Evolutionary conservation across 768 basidiomycete species (phyloP).

Genomic region (Dioszegia aurantiaca): DNA sequence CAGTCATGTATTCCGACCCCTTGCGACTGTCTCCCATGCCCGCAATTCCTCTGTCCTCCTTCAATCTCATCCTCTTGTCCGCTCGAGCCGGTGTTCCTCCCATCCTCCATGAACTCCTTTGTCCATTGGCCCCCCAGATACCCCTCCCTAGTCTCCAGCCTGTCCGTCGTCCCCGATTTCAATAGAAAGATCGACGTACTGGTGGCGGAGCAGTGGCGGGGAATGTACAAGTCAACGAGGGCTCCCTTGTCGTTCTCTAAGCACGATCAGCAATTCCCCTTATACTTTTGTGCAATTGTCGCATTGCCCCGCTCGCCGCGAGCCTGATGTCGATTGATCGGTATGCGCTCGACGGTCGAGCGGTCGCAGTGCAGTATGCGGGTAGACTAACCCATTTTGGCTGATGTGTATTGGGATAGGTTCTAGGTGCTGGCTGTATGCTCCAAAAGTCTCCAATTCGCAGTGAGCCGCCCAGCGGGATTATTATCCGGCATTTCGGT

Average conservation of each 20-base stretch:
- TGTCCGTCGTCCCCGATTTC: background rate
- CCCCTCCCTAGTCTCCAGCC: background rate
- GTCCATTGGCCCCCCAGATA: no score
- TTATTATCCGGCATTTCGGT: background rate
- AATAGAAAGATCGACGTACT: constrained; percentile 63
- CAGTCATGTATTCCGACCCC: background rate
- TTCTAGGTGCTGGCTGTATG: constrained; percentile 7
- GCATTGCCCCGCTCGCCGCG: no score
- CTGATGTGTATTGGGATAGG: constrained; percentile 27
- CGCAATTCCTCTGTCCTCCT: no score
- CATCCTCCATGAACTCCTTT: no score
- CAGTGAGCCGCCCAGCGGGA: background rate
- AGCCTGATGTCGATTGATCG: background rate
- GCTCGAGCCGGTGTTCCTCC: no score
- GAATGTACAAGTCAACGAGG: constrained; percentile 99
- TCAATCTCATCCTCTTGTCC: no score
- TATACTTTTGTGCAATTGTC: background rate
- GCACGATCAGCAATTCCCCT: constrained; percentile 22
- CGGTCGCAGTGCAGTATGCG: background rate
- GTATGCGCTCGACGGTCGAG: background rate
- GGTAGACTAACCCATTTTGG: constrained; percentile 41
- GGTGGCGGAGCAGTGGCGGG: constrained; percentile 97
- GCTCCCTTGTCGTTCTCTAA: constrained; percentile 65
- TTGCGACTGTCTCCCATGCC: background rate
- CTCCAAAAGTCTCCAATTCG: constrained; percentile 13